Percentiles rank a stretch among this genome's conserved stretches.
Conservation (phyloP, 805 yeast species). For the Ogataea trehaloabstinens region DNA sequence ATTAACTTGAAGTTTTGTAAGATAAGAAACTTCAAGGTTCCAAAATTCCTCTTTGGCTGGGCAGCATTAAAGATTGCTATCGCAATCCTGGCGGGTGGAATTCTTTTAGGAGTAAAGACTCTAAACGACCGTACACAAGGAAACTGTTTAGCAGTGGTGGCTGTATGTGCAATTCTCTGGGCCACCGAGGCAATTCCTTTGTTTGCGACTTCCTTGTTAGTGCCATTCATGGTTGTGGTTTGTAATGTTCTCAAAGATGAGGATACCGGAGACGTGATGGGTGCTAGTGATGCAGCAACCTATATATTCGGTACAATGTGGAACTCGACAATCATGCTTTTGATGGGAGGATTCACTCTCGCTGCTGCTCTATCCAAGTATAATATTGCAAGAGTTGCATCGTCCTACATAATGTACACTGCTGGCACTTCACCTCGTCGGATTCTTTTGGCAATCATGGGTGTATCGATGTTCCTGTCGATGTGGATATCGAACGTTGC, state of each 20-base stretch:
- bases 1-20: constrained; percentile 17
- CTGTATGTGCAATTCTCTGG: constrained; percentile 51
- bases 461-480: constrained; percentile 49
- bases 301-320: constrained; percentile 50
- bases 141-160: constrained; percentile 65
- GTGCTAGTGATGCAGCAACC: constrained; percentile 39
- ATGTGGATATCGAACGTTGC: constrained; percentile 62
- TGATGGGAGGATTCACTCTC: constrained; percentile 53
- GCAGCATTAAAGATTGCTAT: constrained; percentile 48
- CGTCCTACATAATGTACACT: constrained; percentile 46
- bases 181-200: constrained; percentile 52
- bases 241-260: constrained; percentile 49
- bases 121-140: constrained; percentile 59
- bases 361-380: constrained; percentile 56
- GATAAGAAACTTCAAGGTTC: constrained; percentile 38
- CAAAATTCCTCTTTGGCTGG: constrained; percentile 45
- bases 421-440: constrained; percentile 52
- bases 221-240: constrained; percentile 46
- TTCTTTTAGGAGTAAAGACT: constrained; percentile 57
- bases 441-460: constrained; percentile 48
- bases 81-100: constrained; percentile 50
- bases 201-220: constrained; percentile 46
- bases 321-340: constrained; percentile 50
- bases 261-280: constrained; percentile 43
- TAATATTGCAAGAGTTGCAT: constrained; percentile 48